These are phyloP conservation scores for Alternaria sp. DNA, from an alignment of 2,329 filamentous ascomycete genomes.

Conservation along the genomic window DNA sequence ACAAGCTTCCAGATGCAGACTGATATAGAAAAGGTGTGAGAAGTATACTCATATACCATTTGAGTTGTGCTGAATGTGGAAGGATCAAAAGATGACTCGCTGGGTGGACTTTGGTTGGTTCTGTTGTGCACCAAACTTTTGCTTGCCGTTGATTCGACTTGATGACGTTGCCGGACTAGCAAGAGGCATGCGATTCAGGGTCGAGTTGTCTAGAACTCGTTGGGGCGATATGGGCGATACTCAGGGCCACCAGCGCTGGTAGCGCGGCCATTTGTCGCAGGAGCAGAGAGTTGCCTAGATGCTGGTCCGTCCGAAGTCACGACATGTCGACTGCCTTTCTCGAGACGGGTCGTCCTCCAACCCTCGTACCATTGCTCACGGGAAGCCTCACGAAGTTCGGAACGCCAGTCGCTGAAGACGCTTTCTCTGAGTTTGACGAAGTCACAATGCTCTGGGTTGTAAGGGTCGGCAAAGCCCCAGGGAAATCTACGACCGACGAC, in stretches of 20 bases:
- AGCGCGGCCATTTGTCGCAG: slow-evolving; percentile 45
- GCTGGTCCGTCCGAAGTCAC: slow-evolving; percentile 44
- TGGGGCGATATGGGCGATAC: slow-evolving; percentile 37
- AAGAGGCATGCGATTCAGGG: not conserved
- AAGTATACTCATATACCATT: slow-evolving; percentile 9
- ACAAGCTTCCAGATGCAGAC: slow-evolving; percentile 15
- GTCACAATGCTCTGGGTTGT: slow-evolving; percentile 91
- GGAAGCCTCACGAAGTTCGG: slow-evolving; percentile 87
- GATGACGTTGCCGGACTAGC: not conserved
- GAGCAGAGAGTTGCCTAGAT: slow-evolving; percentile 36
- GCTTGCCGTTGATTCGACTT: not conserved
- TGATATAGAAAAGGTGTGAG: slow-evolving; percentile 19
- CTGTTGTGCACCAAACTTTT: not conserved
- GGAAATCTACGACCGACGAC: slow-evolving; percentile 87
- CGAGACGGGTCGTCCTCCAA: slow-evolving; percentile 75
- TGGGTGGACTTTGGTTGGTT: not conserved
- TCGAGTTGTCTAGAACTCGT: slow-evolving; percentile 25
- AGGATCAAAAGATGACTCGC: slow-evolving; percentile 10
- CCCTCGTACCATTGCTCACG: slow-evolving; percentile 94
- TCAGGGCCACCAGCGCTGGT: slow-evolving; percentile 43
- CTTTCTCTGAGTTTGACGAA: slow-evolving; percentile 89
- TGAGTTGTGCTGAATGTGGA: slow-evolving; percentile 5
- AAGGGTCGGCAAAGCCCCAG: slow-evolving; percentile 96
- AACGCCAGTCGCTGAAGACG: slow-evolving; percentile 92
- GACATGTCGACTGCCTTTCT: slow-evolving; percentile 41